Conservation (phyloP, 2,329 filamentous ascomycete genomes). For the Aschersonia sp. region DNA sequence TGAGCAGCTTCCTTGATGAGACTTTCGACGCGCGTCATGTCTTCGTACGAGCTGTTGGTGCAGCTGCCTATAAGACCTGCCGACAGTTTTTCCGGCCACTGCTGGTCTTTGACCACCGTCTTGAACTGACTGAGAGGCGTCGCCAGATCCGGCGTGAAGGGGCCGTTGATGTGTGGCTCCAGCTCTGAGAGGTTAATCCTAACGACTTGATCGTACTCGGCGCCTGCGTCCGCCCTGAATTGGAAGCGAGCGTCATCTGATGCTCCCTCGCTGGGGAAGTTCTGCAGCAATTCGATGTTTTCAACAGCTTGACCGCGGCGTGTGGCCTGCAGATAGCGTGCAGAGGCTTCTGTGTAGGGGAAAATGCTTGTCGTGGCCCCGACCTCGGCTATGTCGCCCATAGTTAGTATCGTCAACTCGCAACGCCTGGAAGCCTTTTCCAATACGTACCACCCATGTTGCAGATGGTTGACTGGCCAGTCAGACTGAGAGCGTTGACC, state of each 20-base stretch:
- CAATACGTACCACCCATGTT: slow-evolving; percentile 54
- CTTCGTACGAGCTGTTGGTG: slow-evolving; percentile 97
- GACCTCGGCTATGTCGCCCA: slow-evolving; percentile 44
- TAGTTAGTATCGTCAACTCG: background rate
- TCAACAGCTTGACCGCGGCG: slow-evolving; percentile 50
- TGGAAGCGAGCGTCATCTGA: slow-evolving; percentile 39
- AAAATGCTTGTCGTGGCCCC: slow-evolving; percentile 94
- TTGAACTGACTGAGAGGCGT: slow-evolving; percentile 87
- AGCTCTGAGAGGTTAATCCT: slow-evolving; percentile 80
- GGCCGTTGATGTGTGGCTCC: slow-evolving; percentile 93
- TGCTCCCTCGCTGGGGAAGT: slow-evolving; percentile 29
- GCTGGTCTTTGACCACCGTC: slow-evolving; percentile 64
- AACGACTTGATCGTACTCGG: slow-evolving; percentile 81
- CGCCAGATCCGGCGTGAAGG: slow-evolving; percentile 89
- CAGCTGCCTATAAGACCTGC: slow-evolving; percentile 94
- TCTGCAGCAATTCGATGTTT: slow-evolving; percentile 47
- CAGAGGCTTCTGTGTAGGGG: slow-evolving; percentile 74
- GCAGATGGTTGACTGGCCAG: slow-evolving; percentile 81
- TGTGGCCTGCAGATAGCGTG: slow-evolving; percentile 76
- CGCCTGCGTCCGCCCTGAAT: slow-evolving; percentile 64
- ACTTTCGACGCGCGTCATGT: slow-evolving; percentile 91
- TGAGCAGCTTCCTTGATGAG: slow-evolving; percentile 81
- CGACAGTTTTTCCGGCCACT: slow-evolving; percentile 83
- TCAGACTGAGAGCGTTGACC: slow-evolving; percentile 76
- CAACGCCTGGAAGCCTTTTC: background rate